A percentile compares a stretch with the other conserved stretches of the same genome.
Evolutionary conservation across 2,329 filamentous ascomycete genomes (phyloP).

Genomic region (Mariannaea elegans): DNA sequence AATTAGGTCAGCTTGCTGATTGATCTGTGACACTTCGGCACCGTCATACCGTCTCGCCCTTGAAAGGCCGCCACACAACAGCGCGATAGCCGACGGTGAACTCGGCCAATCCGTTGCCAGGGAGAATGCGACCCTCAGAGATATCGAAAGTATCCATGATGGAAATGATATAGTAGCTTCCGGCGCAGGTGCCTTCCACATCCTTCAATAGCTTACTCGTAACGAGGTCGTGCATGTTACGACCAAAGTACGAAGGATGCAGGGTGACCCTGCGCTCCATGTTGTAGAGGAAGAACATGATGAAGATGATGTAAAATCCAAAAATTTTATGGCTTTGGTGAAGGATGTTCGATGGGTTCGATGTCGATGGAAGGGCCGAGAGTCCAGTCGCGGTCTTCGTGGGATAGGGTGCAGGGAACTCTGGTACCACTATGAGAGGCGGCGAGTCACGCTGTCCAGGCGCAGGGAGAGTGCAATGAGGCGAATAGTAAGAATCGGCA

Average conservation of each 20-base stretch:
- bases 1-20: conserved; percentile 44
- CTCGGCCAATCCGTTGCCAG: conserved; percentile 89
- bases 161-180: conserved; percentile 96
- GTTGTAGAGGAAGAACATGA: conserved; percentile 98
- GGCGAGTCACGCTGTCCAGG: neutral
- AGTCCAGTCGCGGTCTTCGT: neutral
- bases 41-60: conserved; percentile 88
- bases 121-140: conserved; percentile 90
- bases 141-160: conserved; percentile 98
- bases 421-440: neutral
- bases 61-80: conserved; percentile 97
- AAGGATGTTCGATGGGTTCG: conserved; percentile 7
- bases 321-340: conserved; percentile 9
- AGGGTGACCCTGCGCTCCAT: conserved; percentile 94
- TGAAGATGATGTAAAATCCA: conserved; percentile 17
- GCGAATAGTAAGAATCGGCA: neutral
- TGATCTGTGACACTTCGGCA: conserved; percentile 20
- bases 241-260: conserved; percentile 96
- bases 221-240: conserved; percentile 91
- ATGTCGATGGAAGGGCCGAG: neutral
- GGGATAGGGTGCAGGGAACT: neutral
- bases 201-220: conserved; percentile 89
- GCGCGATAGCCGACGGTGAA: conserved; percentile 96
- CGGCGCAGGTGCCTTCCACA: conserved; percentile 94
- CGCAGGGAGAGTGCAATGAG: neutral